Base-by-base conservation (phyloP, 129 eudicot genomes). In the Oenanthe sinensis region DNA sequence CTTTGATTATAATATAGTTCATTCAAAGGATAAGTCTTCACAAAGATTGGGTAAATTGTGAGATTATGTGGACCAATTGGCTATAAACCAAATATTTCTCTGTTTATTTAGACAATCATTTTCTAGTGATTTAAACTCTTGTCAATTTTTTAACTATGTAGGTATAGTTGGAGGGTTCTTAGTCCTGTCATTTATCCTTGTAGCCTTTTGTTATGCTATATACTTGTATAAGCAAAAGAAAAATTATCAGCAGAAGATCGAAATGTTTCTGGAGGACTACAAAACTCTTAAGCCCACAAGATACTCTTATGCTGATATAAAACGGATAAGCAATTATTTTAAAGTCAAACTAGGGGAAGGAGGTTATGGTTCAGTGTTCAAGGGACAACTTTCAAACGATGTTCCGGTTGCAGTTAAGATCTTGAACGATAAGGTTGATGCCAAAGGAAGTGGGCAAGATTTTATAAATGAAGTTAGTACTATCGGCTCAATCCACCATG, bases 261-360 rank as follows among this genome's bases (percentile, higher is more conserved):
- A 78, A 46, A 67, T 28, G 44, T 78, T 78, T 63, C 19, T 78
- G 75, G 81, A 65, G 81, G 81, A 78, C 20, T 78, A 78, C 75
- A 78, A 9, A 65, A 17, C 74, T 78, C 58, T 62, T 19, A 78
- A 65, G 33, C 81, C 81, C 8, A 63, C 75, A 78, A 78, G 81
- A 45, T 78, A 78, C 46, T 78, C 81, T 16, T 78, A 65, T 36
- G 39, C 42, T 17, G 81, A 78, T 14, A 78, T 78, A 30, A 78
- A 65, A 22, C 65, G 65, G 50, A 78, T 78, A 36, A 16, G 75
- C 54, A 65, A 45, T 44, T 75, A 78, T 11, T 78, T 78, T 39
- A 65, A 65, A 26, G 63, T 63, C 13, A 78, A 67, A 67, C 16
- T 78, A 43, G 81, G 81, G 60, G 75, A 78, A 78, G 81, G 81